Percentiles rank a stretch among this genome's conserved stretches.
Conservation (phyloP, 306 rosid genomes). For the Urtica urens region DNA sequence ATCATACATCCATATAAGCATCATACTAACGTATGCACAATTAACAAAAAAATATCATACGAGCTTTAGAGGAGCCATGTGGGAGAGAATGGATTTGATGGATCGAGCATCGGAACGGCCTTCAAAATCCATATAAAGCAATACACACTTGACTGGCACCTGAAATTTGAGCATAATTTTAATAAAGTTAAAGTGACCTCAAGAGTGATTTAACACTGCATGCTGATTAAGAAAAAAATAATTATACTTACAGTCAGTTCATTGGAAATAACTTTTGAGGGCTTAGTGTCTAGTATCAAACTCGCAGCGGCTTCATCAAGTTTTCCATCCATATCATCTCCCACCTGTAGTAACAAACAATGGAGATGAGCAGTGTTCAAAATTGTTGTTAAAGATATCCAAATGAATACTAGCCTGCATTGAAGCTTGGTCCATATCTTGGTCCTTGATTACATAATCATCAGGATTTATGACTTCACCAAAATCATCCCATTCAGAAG, state of each 20-base stretch:
- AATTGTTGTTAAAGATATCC: conserved; percentile 9
- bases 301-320: conserved; percentile 75
- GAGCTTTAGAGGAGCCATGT: conserved; percentile 90
- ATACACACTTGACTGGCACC: conserved; percentile 77
- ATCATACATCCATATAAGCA: conserved; percentile 6
- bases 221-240: conserved; percentile 11
- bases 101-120: conserved; percentile 97
- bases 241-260: conserved; percentile 71
- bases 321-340: conserved; percentile 74
- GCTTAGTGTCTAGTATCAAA: conserved; percentile 77
- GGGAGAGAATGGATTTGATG: conserved; percentile 84
- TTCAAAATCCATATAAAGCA: conserved; percentile 89
- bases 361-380: conserved; percentile 6
- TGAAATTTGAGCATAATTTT: conserved; percentile 19
- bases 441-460: conserved; percentile 88
- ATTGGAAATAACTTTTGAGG: conserved; percentile 78
- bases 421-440: conserved; percentile 68
- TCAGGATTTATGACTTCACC: conserved; percentile 99
- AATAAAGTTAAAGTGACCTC: neutral
- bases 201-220: neutral
- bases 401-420: conserved; percentile 40
- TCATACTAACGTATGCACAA: neutral
- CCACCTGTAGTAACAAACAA: conserved; percentile 36
- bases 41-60: conserved; percentile 27
- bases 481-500: conserved; percentile 87